phyloP scores from a whole-genome alignment of 371 early-diverging fungal species.

The Smittium culicis region DNA sequence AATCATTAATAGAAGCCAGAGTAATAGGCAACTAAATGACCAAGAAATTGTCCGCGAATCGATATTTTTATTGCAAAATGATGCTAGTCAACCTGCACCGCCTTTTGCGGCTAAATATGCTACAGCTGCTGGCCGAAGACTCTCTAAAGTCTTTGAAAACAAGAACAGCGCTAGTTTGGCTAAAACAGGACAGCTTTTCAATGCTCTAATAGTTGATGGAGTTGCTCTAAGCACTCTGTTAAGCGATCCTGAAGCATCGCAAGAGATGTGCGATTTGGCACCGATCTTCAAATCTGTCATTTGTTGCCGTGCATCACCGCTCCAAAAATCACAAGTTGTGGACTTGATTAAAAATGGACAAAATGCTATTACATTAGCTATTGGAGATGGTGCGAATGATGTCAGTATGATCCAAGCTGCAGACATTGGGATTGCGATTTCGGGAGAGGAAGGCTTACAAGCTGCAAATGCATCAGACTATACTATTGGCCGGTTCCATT shows the following conservation, averaged over 20 bases:
- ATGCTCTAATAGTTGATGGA: conserved; percentile 85
- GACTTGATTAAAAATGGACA: conserved; percentile 63
- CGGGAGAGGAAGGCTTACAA: conserved; percentile 82
- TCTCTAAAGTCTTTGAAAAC: conserved; percentile 2
- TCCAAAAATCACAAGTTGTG: conserved; percentile 95
- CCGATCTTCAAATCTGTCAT: conserved; percentile 76
- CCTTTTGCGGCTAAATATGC: background rate
- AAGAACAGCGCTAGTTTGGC: background rate
- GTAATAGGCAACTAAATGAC: background rate
- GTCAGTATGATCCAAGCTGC: conserved; percentile 90
- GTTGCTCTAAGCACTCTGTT: conserved; percentile 59
- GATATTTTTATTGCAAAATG: background rate
- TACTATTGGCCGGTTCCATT: conserved; percentile 82
- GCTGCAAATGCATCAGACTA: conserved; percentile 86
- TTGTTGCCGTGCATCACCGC: conserved; percentile 88
- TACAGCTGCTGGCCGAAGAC: background rate
- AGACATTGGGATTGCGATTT: conserved; percentile 88
- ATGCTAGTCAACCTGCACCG: background rate
- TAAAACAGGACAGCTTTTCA: background rate
- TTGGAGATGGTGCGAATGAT: conserved; percentile 98
- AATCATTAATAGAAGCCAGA: background rate
- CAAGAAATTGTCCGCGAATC: conserved; percentile 3
- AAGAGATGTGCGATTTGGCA: conserved; percentile 56
- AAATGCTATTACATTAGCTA: conserved; percentile 67
- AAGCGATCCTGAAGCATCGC: conserved; percentile 41